Evolutionary conservation across 2,329 filamentous ascomycete species (phyloP), one percentile per base, ranked within the genome.

Genomic region (Trichoderma endophyticum): DNA sequence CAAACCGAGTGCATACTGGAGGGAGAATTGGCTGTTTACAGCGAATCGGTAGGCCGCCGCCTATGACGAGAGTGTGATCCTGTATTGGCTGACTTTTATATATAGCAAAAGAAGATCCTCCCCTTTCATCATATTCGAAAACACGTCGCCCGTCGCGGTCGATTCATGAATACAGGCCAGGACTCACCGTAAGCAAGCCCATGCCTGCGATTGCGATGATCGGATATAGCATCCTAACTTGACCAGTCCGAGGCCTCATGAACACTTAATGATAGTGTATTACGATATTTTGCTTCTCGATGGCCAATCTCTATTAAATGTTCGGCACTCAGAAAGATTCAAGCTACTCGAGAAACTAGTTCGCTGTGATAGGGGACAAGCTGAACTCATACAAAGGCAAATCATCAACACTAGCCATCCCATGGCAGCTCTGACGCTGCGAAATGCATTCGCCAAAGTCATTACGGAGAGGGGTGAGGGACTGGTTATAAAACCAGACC

Each of bases 111-210:
- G 26, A 87, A 84, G 48, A 89, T 97, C 3, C 82, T 94, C 57
- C 90, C 90, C 1, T 97, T 97, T 76, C 90, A 96, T 75, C 92
- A 93, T 76, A 91, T 97, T 73, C 88, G 94, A 60, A 95, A 93
- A 75, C 92, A 97, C 77, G 88, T 97, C 30, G 85, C 87, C 8
- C 88, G 94, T 54, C 91, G 92, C 60, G 94, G 94, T 1, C 84
- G 84, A 0, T 92, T 89, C 71, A 82, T 97, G 69, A 90, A 92
- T 1, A 91, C 87, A 0, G 85, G 88, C 6, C 83, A 87, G 71
- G 93, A 97, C 78, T 94, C 91, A 0, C 87, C 88, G 86, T 91
- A 81, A 76, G 86, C 91, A 81, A 76, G 87, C 81, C 56, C 18
- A 18, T 30, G 3, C 26, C 28, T 59, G 4, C 15, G n/a, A 7